Base-by-base conservation (phyloP, 2,329 filamentous ascomycete species). In the Stagonosporopsis cucurbitacearum region DNA sequence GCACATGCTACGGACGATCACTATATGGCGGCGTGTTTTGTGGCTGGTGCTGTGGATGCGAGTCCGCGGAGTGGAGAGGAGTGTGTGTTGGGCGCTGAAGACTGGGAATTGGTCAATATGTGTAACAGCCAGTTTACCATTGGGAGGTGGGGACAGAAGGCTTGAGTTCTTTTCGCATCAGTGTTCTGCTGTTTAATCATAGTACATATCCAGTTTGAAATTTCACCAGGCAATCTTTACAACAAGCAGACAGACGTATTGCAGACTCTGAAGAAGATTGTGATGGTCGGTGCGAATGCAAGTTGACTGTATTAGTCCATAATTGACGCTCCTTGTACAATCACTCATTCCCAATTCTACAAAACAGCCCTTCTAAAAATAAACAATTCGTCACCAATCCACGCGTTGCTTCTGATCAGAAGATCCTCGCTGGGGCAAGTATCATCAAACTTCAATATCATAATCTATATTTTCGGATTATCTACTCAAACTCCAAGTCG, bases 1-100 rank as follows among this genome's bases (percentile, higher is more conserved):
- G 87, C 88, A 0, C 87, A 90, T 73, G 86, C 80, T 0, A 89
- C 87, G 0, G 87, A 90, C 65, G 88, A 90, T 68, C 87, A 90
- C 66, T 89, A 87, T 60, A 88, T 89, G 84, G 77, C 86, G 0
- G 80, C 84, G 3, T 77, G 86, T 64, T 90, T 89, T 72, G 82
- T 87, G 0, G 84, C 86, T 0, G 87, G 87, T 1, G 76, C 62
- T 0, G 63, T 64, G 11, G 68, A 71, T 57, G 68, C 63, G 3
- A 66, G 59, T 13, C 61, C 53, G 30, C 59, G 58, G 20, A 48
- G 54, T 3, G 59, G 60, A 1, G 66, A 71, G 23, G 61, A 65
- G 26, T 68, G 65, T 47, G 59, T 63, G 6, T 49, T 72, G 13
- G 70, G 70, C 1, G 70, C 70, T 3, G 69, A 73, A 44, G 64